These are phyloP conservation scores for Suhomyces xylopsoci DNA, from an alignment of 805 yeast species.

Conservation along the genomic window DNA sequence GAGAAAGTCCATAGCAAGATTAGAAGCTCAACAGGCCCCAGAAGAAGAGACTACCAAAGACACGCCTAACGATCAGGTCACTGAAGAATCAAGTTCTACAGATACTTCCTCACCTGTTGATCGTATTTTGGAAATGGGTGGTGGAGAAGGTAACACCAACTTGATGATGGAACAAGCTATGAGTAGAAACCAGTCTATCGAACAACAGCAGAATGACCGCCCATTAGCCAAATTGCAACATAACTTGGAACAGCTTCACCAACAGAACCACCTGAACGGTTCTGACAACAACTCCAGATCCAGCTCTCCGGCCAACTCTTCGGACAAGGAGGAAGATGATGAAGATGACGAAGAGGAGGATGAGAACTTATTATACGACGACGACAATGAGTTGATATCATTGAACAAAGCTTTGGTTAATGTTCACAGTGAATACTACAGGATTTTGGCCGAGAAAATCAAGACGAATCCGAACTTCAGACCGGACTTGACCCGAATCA, in stretches of 20 bases:
- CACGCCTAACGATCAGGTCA: conserved; percentile 5
- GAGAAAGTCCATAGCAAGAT: conserved; percentile 52
- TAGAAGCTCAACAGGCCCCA: conserved; percentile 42
- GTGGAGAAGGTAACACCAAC: conserved; percentile 48
- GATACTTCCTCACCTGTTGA: conserved; percentile 44
- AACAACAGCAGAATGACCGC: conserved; percentile 76
- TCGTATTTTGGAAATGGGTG: conserved; percentile 45
- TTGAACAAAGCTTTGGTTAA: conserved; percentile 59
- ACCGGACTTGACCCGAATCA: conserved; percentile 67
- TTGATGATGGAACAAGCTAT: conserved; percentile 55
- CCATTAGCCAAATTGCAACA: conserved; percentile 83
- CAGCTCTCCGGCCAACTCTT: conserved; percentile 12
- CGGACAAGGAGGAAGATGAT: conserved; percentile 23
- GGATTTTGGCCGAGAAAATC: conserved; percentile 34
- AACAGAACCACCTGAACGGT: conserved; percentile 23
- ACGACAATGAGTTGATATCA: conserved; percentile 70
- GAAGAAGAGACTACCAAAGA: conserved; percentile 7
- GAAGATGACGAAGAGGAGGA: conserved; percentile 28
- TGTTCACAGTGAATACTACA: conserved; percentile 69
- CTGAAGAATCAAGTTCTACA: conserved; percentile 3
- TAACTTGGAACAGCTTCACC: conserved; percentile 54
- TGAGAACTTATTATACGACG: conserved; percentile 64
- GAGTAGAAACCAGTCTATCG: conserved; percentile 67
- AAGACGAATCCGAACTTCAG: conserved; percentile 12
- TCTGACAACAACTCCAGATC: conserved; percentile 16